Conservation (phyloP, 768 basidiomycete genomes). For the Clitopilus hobsonii region DNA sequence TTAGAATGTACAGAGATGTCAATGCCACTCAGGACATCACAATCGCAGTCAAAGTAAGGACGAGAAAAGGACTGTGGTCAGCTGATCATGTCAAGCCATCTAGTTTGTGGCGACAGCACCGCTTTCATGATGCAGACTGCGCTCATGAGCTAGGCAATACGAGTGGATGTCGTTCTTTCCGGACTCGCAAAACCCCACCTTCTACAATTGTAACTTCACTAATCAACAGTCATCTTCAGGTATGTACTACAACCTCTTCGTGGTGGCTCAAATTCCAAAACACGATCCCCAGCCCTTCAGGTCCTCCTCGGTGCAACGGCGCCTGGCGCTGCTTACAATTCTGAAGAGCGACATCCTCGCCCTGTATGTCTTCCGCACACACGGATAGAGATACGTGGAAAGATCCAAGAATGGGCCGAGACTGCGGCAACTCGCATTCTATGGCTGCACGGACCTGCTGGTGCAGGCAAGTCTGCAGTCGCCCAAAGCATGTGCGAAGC, state of each 20-base stretch:
- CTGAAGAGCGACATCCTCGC: not conserved
- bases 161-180: not conserved
- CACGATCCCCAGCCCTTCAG: not conserved
- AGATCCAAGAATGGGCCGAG: constrained; percentile 7
- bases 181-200: not conserved
- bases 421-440: not conserved
- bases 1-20: no score
- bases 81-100: not conserved
- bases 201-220: not conserved
- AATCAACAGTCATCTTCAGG: not conserved
- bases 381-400: not conserved
- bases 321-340: constrained; percentile 1
- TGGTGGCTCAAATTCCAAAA: not conserved
- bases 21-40: no score
- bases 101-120: no score
- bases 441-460: constrained; percentile 15
- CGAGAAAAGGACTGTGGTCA: no score
- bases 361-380: constrained; percentile 14
- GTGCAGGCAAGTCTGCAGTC: constrained; percentile 15
- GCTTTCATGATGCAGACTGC: no score
- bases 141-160: not conserved
- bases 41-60: no score
- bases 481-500: constrained; percentile 13
- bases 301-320: not conserved
- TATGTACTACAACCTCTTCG: not conserved